A percentile compares a stretch with the other conserved stretches of the same genome.
Conservation (phyloP, 805 yeast species). For the Saturnispora sanitii region DNA sequence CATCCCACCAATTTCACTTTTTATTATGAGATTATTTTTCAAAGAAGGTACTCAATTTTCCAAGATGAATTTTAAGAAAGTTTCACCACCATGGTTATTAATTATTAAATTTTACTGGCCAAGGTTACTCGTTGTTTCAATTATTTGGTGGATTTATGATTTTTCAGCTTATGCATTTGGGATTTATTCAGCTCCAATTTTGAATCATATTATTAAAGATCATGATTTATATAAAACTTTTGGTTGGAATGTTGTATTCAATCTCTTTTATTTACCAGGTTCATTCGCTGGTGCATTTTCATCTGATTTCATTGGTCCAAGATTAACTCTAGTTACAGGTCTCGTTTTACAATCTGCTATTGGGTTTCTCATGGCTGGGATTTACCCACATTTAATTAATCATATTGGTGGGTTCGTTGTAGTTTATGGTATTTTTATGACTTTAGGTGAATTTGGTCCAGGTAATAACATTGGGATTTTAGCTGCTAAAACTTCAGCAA, state of each 20-base stretch:
- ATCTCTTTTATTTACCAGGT: constrained; percentile 85
- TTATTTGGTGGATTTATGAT: constrained; percentile 89
- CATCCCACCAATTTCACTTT: constrained; percentile 70
- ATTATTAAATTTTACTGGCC: constrained; percentile 78
- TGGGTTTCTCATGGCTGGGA: constrained; percentile 78
- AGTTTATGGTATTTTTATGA: constrained; percentile 76
- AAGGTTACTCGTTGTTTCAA: constrained; percentile 56
- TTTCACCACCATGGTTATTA: constrained; percentile 54
- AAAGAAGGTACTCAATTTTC: constrained; percentile 63
- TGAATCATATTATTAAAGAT: constrained; percentile 47
- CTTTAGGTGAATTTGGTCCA: constrained; percentile 90
- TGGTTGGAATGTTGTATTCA: constrained; percentile 89
- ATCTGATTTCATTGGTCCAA: constrained; percentile 88
- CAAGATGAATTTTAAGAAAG: constrained; percentile 58
- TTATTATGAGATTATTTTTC: constrained; percentile 67
- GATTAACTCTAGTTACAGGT: constrained; percentile 65
- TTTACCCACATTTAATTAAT: constrained; percentile 42
- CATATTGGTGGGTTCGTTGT: constrained; percentile 75
- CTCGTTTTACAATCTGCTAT: constrained; percentile 62
- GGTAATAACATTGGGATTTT: constrained; percentile 87
- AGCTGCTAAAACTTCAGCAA: constrained; percentile 78
- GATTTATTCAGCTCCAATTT: constrained; percentile 66
- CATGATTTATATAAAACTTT: constrained; percentile 61
- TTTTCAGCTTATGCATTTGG: constrained; percentile 84
- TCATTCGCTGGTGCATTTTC: constrained; percentile 75